Conservation (phyloP, 176 grass and related monocot genomes). For the Phragmites australis region DNA sequence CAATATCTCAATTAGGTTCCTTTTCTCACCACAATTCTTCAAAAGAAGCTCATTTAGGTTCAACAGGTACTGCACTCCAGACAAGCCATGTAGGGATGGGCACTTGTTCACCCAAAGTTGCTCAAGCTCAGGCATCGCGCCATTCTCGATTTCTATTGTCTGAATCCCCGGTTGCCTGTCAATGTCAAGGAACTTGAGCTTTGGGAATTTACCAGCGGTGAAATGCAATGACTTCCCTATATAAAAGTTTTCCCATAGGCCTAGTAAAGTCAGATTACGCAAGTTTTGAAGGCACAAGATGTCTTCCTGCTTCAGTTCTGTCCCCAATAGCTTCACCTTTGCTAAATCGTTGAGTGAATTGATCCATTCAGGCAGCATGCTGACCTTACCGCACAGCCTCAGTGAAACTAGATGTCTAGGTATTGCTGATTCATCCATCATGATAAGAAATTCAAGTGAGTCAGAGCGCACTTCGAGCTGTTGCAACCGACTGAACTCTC, state of each 20-base stretch:
- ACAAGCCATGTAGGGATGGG: conserved; percentile 8
- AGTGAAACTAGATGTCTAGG: conserved; percentile 39
- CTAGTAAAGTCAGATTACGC: conserved; percentile 18
- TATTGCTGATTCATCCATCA: neutral
- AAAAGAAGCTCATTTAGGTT: conserved; percentile 38
- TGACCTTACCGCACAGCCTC: conserved; percentile 10
- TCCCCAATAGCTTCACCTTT: conserved; percentile 26
- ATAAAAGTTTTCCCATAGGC: conserved; percentile 34
- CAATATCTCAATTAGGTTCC: conserved; percentile 21
- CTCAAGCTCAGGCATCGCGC: conserved; percentile 32
- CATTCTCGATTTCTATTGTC: neutral
- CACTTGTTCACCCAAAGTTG: conserved; percentile 26
- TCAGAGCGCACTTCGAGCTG: conserved; percentile 39
- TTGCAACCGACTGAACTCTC: conserved; percentile 32
- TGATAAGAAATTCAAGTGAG: conserved; percentile 29
- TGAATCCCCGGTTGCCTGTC: neutral
- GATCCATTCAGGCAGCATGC: conserved; percentile 35
- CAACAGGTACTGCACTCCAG: conserved; percentile 1
- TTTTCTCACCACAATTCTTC: conserved; percentile 28
- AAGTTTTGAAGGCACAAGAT: conserved; percentile 26
- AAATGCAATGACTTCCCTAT: conserved; percentile 16
- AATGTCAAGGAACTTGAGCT: conserved; percentile 48
- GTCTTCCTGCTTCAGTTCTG: conserved; percentile 31
- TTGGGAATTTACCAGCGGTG: conserved; percentile 9
- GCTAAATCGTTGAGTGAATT: conserved; percentile 31